A percentile compares a stretch with the other conserved stretches of the same genome.
phyloP scores from a whole-genome alignment of 1,284 basidiomycete species.

The Pascua sp. region DNA sequence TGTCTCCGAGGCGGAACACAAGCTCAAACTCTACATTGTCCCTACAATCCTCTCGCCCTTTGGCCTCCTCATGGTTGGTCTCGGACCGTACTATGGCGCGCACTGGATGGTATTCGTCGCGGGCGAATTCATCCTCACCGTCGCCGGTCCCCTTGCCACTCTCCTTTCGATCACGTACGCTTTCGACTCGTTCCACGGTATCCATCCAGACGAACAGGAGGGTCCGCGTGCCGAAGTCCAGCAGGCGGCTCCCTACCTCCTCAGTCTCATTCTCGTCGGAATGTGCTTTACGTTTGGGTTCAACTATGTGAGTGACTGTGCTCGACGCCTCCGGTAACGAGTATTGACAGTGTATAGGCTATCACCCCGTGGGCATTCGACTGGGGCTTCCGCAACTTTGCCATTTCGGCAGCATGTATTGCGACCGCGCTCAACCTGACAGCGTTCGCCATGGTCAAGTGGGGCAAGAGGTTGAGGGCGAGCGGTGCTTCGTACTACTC shows the following conservation, averaged over 20 bases:
- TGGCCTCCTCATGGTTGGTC: constrained; percentile 26
- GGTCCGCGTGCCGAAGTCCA: constrained; percentile 18
- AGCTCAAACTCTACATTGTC: constrained; percentile 17
- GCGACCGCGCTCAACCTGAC: constrained; percentile 10
- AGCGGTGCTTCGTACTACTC: constrained; percentile 10
- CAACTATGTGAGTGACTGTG: not conserved
- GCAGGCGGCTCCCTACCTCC: constrained; percentile 17
- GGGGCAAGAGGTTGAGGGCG: constrained; percentile 12
- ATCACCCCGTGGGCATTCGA: constrained; percentile 26
- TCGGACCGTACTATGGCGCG: constrained; percentile 21
- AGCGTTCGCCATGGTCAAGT: constrained; percentile 10
- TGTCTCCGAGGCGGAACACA: constrained; percentile 23
- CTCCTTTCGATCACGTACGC: constrained; percentile 20
- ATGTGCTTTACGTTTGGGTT: constrained; percentile 15
- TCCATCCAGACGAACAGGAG: constrained; percentile 4
- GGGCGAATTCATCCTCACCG: constrained; percentile 21
- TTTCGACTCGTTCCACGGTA: constrained; percentile 16
- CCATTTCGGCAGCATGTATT: constrained; percentile 11
- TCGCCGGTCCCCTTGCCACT: constrained; percentile 22
- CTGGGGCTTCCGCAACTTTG: constrained; percentile 19
- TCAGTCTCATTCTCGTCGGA: constrained; percentile 18
- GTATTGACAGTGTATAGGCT: constrained; percentile 10
- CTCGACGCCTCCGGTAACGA: not conserved
- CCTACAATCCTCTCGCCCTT: constrained; percentile 15
- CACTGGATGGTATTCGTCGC: constrained; percentile 29